These are phyloP conservation scores for Penicillium sp. DNA, from an alignment of 2,329 filamentous ascomycete species.

Conservation along the genomic window DNA sequence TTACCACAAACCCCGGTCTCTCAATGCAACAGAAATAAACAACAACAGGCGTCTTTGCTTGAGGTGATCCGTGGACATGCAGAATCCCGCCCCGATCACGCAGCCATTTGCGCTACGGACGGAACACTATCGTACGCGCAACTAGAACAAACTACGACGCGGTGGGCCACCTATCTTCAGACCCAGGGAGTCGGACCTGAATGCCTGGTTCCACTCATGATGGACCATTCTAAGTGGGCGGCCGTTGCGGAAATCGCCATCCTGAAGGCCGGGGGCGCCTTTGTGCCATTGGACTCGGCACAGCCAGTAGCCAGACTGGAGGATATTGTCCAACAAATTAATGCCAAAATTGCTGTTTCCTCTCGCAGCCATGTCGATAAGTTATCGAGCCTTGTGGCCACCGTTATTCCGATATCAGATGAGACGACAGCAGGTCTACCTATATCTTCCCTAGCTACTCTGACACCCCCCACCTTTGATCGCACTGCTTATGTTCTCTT, in stretches of 20 bases:
- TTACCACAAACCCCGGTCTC: too few relatives aligned
- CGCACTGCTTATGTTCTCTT: conserved; percentile 4
- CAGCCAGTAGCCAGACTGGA: not conserved
- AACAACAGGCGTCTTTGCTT: not conserved
- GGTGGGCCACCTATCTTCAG: not conserved
- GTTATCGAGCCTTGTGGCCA: not conserved
- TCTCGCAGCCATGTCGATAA: not conserved
- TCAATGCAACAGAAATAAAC: too few relatives aligned
- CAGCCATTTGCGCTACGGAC: not conserved
- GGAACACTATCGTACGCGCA: conserved; percentile 1
- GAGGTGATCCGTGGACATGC: conserved; percentile 18
- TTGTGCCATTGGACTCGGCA: conserved; percentile 2
- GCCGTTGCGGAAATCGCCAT: conserved; percentile 1
- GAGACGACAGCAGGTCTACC: too few relatives aligned
- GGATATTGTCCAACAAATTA: not conserved
- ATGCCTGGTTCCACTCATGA: not conserved
- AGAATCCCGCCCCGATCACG: not conserved
- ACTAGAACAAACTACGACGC: not conserved
- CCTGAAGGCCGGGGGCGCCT: conserved; percentile 5
- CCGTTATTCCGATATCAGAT: not conserved
- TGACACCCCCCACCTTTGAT: too few relatives aligned
- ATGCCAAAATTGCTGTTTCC: not conserved
- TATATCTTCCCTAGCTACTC: not conserved
- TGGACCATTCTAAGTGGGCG: conserved; percentile 1
- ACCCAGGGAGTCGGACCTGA: not conserved